Evolutionary conservation across 1,284 basidiomycete genomes (phyloP).

Genomic region (Austroboletus novae-zelandiae): DNA sequence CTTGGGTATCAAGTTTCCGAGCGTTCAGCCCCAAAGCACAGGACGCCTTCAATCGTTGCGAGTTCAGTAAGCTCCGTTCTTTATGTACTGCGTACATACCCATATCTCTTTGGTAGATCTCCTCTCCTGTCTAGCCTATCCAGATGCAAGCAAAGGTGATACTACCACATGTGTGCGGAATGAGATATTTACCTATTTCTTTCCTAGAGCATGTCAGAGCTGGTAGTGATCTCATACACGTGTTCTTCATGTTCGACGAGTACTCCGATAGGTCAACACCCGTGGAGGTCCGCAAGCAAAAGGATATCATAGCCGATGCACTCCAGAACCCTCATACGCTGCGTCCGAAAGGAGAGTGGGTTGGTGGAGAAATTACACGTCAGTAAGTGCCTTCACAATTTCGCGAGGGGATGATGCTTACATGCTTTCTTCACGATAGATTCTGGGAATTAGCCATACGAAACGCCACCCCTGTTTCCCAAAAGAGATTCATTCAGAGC

Average conservation of each 20-base stretch:
- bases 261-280: conserved; percentile 36
- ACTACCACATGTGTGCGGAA: not conserved
- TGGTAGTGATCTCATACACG: conserved; percentile 42
- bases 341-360: conserved; percentile 13
- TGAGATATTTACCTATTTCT: not conserved
- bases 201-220: conserved; percentile 7
- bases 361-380: conserved; percentile 14
- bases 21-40: conserved; percentile 10
- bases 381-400: conserved; percentile 6
- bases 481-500: conserved; percentile 32
- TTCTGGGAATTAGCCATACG: conserved; percentile 8
- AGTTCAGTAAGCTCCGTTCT: not conserved
- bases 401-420: not conserved
- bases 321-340: conserved; percentile 17
- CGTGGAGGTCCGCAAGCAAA: conserved; percentile 27
- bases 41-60: conserved; percentile 6
- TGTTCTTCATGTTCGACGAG: conserved; percentile 44
- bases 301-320: conserved; percentile 37
- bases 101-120: conserved; percentile 3
- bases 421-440: not conserved
- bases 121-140: conserved; percentile 7
- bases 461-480: not conserved
- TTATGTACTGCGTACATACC: not conserved
- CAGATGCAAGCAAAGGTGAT: conserved; percentile 7
- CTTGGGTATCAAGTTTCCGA: conserved; percentile 6